Percentiles rank a stretch among this genome's conserved stretches.
Evolutionary conservation across 106 monocot species (phyloP).

Genomic region (Dactylorhiza incarnata): DNA sequence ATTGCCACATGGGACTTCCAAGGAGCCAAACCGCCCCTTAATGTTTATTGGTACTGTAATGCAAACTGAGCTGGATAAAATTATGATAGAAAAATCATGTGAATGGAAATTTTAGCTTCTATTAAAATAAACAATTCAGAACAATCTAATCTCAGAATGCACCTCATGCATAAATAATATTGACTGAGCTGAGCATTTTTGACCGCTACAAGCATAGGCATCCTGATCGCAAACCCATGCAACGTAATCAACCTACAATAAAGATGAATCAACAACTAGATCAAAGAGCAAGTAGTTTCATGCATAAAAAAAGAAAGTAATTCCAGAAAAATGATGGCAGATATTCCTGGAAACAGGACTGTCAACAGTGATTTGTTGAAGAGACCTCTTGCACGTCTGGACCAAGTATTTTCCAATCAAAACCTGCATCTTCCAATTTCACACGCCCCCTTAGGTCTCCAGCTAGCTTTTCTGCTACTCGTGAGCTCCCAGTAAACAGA

Average conservation of each 20-base stretch:
- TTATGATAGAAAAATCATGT: neutral
- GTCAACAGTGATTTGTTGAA: neutral
- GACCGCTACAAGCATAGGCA: slow-evolving; percentile 99
- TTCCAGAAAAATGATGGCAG: neutral
- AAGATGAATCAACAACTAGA: neutral
- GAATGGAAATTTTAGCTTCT: neutral
- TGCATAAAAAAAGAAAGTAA: neutral
- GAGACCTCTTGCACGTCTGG: slow-evolving; percentile 91
- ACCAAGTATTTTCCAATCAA: slow-evolving; percentile 99
- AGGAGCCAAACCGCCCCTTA: too few relatives aligned
- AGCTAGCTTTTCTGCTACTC: slow-evolving; percentile 84
- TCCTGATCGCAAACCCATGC: slow-evolving; percentile 99
- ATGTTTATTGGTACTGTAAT: too few relatives aligned
- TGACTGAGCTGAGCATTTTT: slow-evolving; percentile 96
- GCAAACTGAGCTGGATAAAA: neutral
- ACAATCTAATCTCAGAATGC: neutral
- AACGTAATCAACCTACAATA: slow-evolving; percentile 79
- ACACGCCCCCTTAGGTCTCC: slow-evolving; percentile 74
- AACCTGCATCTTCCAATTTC: slow-evolving; percentile 96
- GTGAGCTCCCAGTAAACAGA: slow-evolving; percentile 93
- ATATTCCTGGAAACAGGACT: neutral
- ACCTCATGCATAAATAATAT: slow-evolving; percentile 98
- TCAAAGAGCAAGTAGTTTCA: neutral
- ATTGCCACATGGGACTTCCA: too few relatives aligned
- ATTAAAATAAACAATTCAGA: neutral